Conservation (phyloP, 2,329 filamentous ascomycete species). For the Penicillium sp. region DNA sequence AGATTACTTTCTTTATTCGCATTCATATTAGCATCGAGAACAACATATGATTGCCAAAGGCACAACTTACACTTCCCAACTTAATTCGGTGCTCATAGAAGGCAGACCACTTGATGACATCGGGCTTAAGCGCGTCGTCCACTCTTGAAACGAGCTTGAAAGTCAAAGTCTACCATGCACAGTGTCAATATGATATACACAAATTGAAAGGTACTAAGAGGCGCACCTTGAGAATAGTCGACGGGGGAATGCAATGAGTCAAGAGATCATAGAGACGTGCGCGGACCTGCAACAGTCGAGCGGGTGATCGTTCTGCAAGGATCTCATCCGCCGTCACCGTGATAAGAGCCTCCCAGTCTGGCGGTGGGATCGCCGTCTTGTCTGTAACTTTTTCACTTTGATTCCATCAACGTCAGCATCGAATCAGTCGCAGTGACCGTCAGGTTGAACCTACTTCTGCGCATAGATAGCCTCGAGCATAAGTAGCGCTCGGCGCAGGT, state of each 20-base stretch:
- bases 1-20: conserved; percentile 71
- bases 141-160: conserved; percentile 86
- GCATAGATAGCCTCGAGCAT: conserved; percentile 98
- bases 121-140: conserved; percentile 82
- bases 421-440: conserved; percentile 1
- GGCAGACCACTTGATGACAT: conserved; percentile 91
- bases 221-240: conserved; percentile 75
- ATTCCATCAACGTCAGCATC: conserved; percentile 7
- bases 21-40: conserved; percentile 3
- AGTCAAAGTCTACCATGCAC: conserved; percentile 61
- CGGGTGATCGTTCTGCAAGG: conserved; percentile 85
- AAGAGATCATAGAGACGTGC: conserved; percentile 95
- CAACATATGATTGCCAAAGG: not conserved
- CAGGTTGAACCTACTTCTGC: conserved; percentile 68
- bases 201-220: not conserved
- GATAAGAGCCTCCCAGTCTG: conserved; percentile 95
- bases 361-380: conserved; percentile 81
- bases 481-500: conserved; percentile 79
- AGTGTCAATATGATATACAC: not conserved
- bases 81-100: conserved; percentile 96
- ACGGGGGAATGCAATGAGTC: conserved; percentile 94
- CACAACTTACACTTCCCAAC: conserved; percentile 60
- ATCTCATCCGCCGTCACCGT: conserved; percentile 88
- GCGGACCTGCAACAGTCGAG: conserved; percentile 78
- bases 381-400: conserved; percentile 83